These are phyloP conservation scores for Nicotiana paniculata DNA, from an alignment of 257 asterid genomes.

Conservation along the genomic window DNA sequence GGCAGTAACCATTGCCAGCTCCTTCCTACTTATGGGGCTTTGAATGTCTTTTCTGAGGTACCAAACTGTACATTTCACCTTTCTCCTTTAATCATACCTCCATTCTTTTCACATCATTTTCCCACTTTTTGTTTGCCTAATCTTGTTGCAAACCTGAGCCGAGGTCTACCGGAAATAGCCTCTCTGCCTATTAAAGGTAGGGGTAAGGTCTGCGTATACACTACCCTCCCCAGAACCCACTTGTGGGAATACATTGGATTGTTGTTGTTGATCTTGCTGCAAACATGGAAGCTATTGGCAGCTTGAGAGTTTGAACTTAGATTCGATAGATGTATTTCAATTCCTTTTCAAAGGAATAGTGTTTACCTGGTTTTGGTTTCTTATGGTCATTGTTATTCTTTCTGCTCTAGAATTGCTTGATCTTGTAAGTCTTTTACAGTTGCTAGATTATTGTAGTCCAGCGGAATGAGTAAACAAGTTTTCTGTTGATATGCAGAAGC, in stretches of 20 bases:
- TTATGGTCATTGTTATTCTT: neutral
- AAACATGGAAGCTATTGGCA: neutral
- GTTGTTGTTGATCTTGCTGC: no score
- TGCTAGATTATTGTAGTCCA: neutral
- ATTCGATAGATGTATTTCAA: neutral
- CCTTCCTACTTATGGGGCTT: neutral
- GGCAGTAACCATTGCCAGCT: neutral
- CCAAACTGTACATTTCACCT: neutral
- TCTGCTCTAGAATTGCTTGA: neutral
- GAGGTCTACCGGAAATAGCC: no score
- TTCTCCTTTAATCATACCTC: neutral
- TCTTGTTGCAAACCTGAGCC: neutral
- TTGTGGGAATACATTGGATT: no score
- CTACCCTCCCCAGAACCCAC: no score
- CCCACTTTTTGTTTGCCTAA: neutral
- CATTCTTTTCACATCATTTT: neutral
- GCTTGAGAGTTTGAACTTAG: neutral
- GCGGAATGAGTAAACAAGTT: constrained; percentile 7
- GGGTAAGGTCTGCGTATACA: no score
- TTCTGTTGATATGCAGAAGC: constrained; percentile 15
- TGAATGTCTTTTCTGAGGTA: constrained; percentile 18
- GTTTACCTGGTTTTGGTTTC: neutral
- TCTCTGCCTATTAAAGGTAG: no score
- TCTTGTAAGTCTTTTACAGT: neutral
- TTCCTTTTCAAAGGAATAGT: neutral